Base-by-base conservation (phyloP, 352 stramenopile genomes). In the Globisporangium emineosum region DNA sequence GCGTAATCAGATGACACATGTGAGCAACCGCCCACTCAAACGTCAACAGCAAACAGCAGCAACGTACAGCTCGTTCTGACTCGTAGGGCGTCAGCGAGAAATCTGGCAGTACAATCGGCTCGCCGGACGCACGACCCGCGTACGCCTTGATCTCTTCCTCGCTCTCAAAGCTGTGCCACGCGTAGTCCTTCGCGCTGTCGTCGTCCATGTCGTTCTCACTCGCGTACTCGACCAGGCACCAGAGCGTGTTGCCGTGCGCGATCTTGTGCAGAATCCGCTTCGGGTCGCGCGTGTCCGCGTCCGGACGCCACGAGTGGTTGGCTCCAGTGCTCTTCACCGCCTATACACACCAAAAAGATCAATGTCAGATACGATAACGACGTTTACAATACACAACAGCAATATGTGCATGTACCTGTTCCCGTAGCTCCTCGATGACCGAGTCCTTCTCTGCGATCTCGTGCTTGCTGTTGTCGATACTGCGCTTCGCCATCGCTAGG, bases 391-490 rank as follows among this genome's bases (percentile, higher is more conserved):
- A n/a, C n/a, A n/a, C n/a, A n/a, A n/a, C n/a, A n/a, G n/a, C n/a
- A n/a, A n/a, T n/a, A n/a, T n/a, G n/a, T n/a, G n/a, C n/a, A n/a
- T 17, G 19, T 56, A 57, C 51, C 51, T 91, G 73, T 52, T 74
- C 67, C 2, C 74, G 77, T 12, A 90, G 69, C 13, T 74, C 70
- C 30, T 82, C 65, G 15, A 91, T 83, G 29, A 60, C 65, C 3
- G 68, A 65, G 30, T 91, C 83, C 49, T 92, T 93, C 37, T 91
- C 82, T 1, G 69, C 57, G 30, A 94, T 60, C 33, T 94, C 84
- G 61, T 90, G 80, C 59, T 94, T 93, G 66, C 86, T 96, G 68
- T 93, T 96, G 62, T 96, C 87, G 60, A 96, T 93, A 64, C 87
- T 96, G 45, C 87, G 81, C 66, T 96, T 96, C n/a, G 87, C 87